Evolutionary conservation across 768 basidiomycete genomes (phyloP), one percentile per base, ranked within the genome.

Genomic region (Melanogaster broomeanus): DNA sequence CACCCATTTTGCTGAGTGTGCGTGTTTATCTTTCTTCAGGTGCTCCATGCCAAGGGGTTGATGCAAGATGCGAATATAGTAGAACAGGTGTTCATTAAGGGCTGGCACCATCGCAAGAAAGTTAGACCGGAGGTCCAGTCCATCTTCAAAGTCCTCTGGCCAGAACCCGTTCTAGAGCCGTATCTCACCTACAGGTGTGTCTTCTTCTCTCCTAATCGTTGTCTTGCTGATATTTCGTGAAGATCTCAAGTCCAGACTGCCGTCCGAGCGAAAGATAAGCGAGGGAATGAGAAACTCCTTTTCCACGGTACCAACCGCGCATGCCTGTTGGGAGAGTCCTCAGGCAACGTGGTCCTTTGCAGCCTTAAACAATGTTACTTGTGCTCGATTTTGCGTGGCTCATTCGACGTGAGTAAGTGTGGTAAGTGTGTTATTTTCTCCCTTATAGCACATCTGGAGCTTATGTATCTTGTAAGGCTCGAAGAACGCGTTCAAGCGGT

Each of bases 271-370:
- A 64, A 52, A 42, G 63, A 67, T 33, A 63, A 64, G 40, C 57
- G 60, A 45, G 76, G 74, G 34, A 80, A 81, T 55, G 85, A 87
- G 63, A 77, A 77, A 55, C 67, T 85, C 2, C 74, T 85, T 24
- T 87, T 86, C 59, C 85, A 87, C 64, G 85, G 85, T n/a, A 87
- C 84, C 13, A 80, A 75, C 46, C 76, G 84, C 45, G 70, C 66
- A 9, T 87, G 85, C 58, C 62, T 75, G 4, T 55, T 87, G 8
- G 85, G 75, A n/a, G 85, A 87, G 44, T 76, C 76, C 19, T 63
- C 61, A 9, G 68, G 64, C 40, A 73, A 77, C 33, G 66, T 76
- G 21, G 66, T 75, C n/a, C 71, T 80, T 13, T 87, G 85, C 54
- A 56, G 61, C 42, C 66, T 79, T 9, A 60, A 77, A 12, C 72